Evolutionary conservation across 805 yeast genomes (phyloP).

Genomic region (Barnettozyma californica): DNA sequence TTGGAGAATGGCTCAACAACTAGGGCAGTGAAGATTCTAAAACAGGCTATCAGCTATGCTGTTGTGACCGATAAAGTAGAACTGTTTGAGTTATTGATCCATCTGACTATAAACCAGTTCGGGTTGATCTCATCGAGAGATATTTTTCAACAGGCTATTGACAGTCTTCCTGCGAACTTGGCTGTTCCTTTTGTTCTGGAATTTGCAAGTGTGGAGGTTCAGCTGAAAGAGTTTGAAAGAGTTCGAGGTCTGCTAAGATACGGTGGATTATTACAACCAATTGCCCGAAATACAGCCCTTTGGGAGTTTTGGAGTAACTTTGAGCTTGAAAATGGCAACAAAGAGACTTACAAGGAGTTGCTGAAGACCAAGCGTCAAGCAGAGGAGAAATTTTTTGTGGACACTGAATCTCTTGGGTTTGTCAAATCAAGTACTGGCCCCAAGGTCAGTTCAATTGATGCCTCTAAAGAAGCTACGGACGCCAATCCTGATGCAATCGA

Average conservation of each 20-base stretch:
- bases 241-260: conserved; percentile 59
- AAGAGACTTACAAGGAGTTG: conserved; percentile 70
- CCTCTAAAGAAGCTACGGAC: conserved; percentile 8
- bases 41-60: conserved; percentile 33
- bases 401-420: conserved; percentile 41
- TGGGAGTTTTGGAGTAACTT: conserved; percentile 75
- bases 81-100: conserved; percentile 39
- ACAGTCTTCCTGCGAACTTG: conserved; percentile 37
- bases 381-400: conserved; percentile 27
- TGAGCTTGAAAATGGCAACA: conserved; percentile 69
- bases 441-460: conserved; percentile 25
- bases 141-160: conserved; percentile 49
- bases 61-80: conserved; percentile 30
- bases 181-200: conserved; percentile 41
- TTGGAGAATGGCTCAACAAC: conserved; percentile 44
- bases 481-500: conserved; percentile 59
- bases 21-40: conserved; percentile 44
- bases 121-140: conserved; percentile 41
- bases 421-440: conserved; percentile 38
- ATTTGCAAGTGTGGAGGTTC: conserved; percentile 55
- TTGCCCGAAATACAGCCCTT: conserved; percentile 28
- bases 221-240: conserved; percentile 46
- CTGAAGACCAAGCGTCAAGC: conserved; percentile 47
- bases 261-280: conserved; percentile 41
- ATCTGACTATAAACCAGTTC: conserved; percentile 33